Percentiles rank a stretch among this genome's conserved stretches.
Evolutionary conservation across 2,329 filamentous ascomycete species (phyloP).

Genomic region (Stromatinia cepivora): DNA sequence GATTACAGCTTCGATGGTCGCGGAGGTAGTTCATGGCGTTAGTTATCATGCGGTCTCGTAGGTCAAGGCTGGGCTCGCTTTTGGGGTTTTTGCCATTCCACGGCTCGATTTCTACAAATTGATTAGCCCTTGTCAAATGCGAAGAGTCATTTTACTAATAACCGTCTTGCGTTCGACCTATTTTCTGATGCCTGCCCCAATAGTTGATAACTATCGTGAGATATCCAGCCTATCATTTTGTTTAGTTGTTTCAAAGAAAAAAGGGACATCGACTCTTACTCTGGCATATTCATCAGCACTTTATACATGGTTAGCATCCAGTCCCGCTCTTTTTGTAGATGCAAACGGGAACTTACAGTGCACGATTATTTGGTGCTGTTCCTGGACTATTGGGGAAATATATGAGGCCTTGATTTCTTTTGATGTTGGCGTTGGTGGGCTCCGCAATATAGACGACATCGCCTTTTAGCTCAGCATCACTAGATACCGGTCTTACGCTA

Average conservation of each 20-base stretch:
- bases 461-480: background rate
- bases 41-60: background rate
- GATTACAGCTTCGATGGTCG: background rate
- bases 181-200: background rate
- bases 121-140: background rate
- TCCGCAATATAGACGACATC: background rate
- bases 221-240: background rate
- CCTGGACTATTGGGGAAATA: background rate
- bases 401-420: background rate
- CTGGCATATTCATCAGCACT: constrained; percentile 12
- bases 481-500: background rate
- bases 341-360: background rate
- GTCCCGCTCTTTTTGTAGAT: background rate
- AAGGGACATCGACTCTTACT: background rate
- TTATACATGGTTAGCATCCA: background rate
- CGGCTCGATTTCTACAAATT: background rate
- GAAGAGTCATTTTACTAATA: background rate
- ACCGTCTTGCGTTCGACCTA: background rate
- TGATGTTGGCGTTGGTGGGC: background rate
- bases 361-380: background rate
- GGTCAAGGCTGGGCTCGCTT: background rate
- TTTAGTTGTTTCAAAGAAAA: background rate
- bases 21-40: background rate
- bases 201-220: background rate
- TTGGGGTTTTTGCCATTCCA: background rate